Base-by-base conservation (phyloP, 2,329 filamentous ascomycete genomes). In the Aspergillus glaucus region DNA sequence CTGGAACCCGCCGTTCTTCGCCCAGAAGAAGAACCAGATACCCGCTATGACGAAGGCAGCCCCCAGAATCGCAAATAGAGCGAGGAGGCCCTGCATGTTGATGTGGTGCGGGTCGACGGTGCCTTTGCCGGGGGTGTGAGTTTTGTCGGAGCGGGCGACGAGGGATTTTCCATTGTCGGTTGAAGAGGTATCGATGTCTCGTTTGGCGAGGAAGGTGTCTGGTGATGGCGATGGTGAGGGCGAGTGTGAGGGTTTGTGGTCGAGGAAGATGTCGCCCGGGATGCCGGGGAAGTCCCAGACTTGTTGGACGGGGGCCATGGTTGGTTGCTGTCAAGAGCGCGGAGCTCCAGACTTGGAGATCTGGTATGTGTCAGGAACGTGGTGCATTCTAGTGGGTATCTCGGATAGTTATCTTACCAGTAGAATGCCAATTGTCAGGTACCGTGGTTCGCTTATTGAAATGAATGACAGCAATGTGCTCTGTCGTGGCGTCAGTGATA, bases 11-110 rank as follows among this genome's bases (percentile, higher is more conserved):
- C 93, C 93, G 60, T 97, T 95, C 72, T 87, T 92, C 49, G 92
- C 92, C 87, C 88, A 94, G 79, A 95, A 95, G 79, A 98, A 97
- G 79, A 98, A 96, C 91, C 93, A 98, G 63, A 97, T 89, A 21
- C 79, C 81, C 0, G 77, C 80, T 3, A 87, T 50, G 21, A 93
- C 86, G 64, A 97, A 86, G 28, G 74, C 81, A 0, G 84, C 83
- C 30, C 88, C 89, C 46, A 97, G 82, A 15, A 96, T 68, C 9
- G 87, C 92, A 65, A 97, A 95, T 1, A 97, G 75, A 0, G 86
- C 85, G 64, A 97, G 87, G 60, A 95, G 82, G 50, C 83, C 87
- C 46, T 70, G 66, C 67, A 74, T 76, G 50, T 76, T 75, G 54
- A 76, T 74, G 42, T 60, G 57, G 12, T 58, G 53, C 0, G 74